These are phyloP conservation scores for Lasiosphaeriaceae sp. DNA, from an alignment of 495 filamentous ascomycete species.

Conservation along the genomic window DNA sequence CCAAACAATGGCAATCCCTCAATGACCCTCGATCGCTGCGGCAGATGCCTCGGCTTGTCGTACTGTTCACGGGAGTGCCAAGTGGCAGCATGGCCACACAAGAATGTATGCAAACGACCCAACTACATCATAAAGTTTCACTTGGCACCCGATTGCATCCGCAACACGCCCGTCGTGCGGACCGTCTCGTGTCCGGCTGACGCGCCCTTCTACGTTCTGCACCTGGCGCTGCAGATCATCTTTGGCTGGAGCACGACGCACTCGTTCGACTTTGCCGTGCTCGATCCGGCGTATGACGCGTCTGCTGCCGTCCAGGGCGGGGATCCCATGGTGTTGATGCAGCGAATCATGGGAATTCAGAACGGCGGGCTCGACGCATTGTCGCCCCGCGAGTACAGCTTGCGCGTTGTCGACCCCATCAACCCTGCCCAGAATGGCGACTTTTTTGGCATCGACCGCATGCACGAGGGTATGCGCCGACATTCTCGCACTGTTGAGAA, in stretches of 20 bases:
- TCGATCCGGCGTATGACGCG: conserved; percentile 7
- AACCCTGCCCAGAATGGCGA: background rate
- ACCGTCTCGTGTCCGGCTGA: conserved; percentile 33
- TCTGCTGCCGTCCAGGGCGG: background rate
- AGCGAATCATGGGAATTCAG: background rate
- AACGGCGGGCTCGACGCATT: too few relatives aligned
- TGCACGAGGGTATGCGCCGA: conserved; percentile 14
- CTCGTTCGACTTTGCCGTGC: conserved; percentile 20
- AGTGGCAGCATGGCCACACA: conserved; percentile 17
- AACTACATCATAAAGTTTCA: conserved; percentile 26
- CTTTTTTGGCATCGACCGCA: conserved; percentile 4
- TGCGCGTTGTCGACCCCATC: conserved; percentile 11
- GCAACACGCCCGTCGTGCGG: conserved; percentile 26
- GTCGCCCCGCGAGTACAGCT: conserved; percentile 8
- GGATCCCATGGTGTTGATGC: background rate
- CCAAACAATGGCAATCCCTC: background rate
- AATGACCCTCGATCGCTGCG: conserved; percentile 7
- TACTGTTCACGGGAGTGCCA: conserved; percentile 17
- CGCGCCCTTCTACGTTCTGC: conserved; percentile 26
- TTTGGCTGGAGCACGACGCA: conserved; percentile 30
- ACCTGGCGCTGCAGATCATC: conserved; percentile 28
- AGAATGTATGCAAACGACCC: conserved; percentile 13
- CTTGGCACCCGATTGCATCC: conserved; percentile 18
- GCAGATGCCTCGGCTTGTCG: background rate
- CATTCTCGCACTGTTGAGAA: conserved; percentile 22